These are phyloP conservation scores for Cryphonectria nitschkei DNA, from an alignment of 2,329 filamentous ascomycete genomes.

Conservation along the genomic window DNA sequence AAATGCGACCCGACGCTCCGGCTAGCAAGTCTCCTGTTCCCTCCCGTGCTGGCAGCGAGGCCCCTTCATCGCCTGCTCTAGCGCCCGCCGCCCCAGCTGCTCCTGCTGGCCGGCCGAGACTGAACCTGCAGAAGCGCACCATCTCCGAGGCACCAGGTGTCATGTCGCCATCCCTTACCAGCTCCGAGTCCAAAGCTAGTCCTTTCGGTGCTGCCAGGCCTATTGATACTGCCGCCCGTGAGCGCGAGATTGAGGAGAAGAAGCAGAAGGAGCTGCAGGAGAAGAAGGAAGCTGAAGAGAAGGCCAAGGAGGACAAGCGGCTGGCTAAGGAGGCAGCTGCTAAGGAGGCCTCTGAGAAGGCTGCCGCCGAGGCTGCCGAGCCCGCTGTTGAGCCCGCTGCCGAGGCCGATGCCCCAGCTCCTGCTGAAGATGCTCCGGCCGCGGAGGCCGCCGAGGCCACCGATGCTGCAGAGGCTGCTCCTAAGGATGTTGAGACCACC, in stretches of 20 bases:
- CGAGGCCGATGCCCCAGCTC: constrained; percentile 31
- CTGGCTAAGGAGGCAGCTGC: constrained; percentile 68
- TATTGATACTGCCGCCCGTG: constrained; percentile 88
- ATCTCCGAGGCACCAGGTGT: constrained; percentile 71
- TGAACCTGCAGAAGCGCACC: constrained; percentile 90
- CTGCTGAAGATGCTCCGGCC: constrained; percentile 2
- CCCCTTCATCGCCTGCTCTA: constrained; percentile 71
- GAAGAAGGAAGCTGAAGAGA: constrained; percentile 87
- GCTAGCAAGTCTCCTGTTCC: constrained; percentile 62
- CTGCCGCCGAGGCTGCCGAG: constrained; percentile 41
- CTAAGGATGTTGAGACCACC: constrained; percentile 30
- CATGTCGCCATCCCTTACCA: constrained; percentile 53
- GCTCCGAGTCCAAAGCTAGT: constrained; percentile 79
- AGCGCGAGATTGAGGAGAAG: constrained; percentile 91
- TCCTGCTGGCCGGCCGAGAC: constrained; percentile 69
- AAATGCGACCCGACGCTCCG: constrained; percentile 82
- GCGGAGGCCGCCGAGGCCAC: constrained; percentile 12
- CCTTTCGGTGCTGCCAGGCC: constrained; percentile 93
- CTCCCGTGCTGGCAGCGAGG: constrained; percentile 74
- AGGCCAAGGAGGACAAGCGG: constrained; percentile 75
- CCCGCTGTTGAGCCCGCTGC: constrained; percentile 37
- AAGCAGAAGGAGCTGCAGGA: constrained; percentile 72
- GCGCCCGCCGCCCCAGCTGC: constrained; percentile 53
- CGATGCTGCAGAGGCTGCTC: constrained; percentile 34
- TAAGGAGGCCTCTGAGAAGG: constrained; percentile 59